Evolutionary conservation across 257 asterid genomes (phyloP).

Genomic region (Capsicum pubescens): DNA sequence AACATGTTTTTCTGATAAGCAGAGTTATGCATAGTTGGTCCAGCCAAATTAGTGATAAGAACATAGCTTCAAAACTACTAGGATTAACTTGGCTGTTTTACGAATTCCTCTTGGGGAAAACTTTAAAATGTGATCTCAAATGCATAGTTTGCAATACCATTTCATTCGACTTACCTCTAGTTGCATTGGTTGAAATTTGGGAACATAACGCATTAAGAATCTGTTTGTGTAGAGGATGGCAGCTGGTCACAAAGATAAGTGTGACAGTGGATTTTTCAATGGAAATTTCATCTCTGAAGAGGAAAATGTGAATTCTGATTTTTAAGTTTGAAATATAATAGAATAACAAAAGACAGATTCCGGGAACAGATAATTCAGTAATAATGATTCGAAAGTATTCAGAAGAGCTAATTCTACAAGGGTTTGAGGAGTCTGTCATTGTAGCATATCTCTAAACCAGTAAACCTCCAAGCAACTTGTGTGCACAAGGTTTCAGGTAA

Average conservation of each 20-base stretch:
- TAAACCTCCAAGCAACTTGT: background rate
- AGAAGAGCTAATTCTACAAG: background rate
- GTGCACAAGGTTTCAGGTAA: background rate
- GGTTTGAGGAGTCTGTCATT: background rate
- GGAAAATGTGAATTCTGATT: slow-evolving; percentile 3
- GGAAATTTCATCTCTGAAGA: background rate
- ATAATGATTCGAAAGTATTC: background rate
- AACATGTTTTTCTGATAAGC: background rate
- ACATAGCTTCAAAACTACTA: background rate
- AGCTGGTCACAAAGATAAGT: too few relatives aligned
- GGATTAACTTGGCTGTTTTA: background rate
- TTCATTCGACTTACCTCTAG: too few relatives aligned
- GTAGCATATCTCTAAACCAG: background rate
- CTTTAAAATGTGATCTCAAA: too few relatives aligned
- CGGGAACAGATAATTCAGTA: background rate
- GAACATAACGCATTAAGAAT: too few relatives aligned
- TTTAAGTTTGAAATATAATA: background rate
- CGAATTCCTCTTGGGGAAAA: background rate
- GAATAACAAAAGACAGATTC: background rate
- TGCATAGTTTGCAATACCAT: too few relatives aligned
- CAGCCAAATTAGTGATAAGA: background rate
- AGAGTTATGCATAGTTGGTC: background rate
- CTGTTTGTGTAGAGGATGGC: too few relatives aligned
- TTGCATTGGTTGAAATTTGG: too few relatives aligned
- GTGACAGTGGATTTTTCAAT: background rate